Evolutionary conservation across 352 stramenopile genomes (phyloP).

Genomic region (Phytophthora cryptogea): DNA sequence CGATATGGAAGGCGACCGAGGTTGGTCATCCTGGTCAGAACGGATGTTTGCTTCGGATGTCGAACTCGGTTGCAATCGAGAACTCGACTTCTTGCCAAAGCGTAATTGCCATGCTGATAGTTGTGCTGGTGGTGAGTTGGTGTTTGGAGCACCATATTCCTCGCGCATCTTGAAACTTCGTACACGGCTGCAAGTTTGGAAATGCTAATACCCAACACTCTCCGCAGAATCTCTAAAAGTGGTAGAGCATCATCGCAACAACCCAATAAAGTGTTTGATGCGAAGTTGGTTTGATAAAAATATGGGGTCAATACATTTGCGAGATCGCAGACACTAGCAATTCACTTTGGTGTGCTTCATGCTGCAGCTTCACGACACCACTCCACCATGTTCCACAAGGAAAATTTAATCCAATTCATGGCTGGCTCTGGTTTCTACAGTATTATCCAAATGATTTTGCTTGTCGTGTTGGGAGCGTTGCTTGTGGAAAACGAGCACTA

Average conservation of each 20-base stretch:
- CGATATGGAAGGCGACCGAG: slow-evolving; percentile 38
- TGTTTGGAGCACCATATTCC: slow-evolving; percentile 6
- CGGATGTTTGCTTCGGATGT: slow-evolving; percentile 1
- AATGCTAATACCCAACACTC: neutral
- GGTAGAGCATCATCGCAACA: slow-evolving; percentile 11
- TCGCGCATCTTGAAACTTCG: slow-evolving; percentile 11
- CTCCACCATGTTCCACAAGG: slow-evolving; percentile 56
- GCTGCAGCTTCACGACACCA: neutral
- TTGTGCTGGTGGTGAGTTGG: slow-evolving; percentile 32
- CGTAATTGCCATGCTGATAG: slow-evolving; percentile 65
- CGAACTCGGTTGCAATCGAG: neutral
- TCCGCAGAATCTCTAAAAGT: slow-evolving; percentile 19
- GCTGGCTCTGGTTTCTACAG: slow-evolving; percentile 63
- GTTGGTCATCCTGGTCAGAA: neutral
- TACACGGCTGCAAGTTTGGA: neutral
- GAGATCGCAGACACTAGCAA: slow-evolving; percentile 3
- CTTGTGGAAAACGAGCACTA: slow-evolving; percentile 61
- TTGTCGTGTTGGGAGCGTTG: slow-evolving; percentile 53
- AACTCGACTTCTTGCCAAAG: slow-evolving; percentile 51
- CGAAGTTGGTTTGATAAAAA: slow-evolving; percentile 28
- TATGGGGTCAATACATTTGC: slow-evolving; percentile 1
- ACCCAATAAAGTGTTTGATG: slow-evolving; percentile 3
- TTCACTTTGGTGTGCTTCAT: slow-evolving; percentile 8
- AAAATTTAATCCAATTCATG: slow-evolving; percentile 68
- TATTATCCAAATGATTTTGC: slow-evolving; percentile 60